Evolutionary conservation across 495 filamentous ascomycete species (phyloP), one percentile per base, ranked within the genome.

Genomic region (Annulohypoxylon maeteangense): DNA sequence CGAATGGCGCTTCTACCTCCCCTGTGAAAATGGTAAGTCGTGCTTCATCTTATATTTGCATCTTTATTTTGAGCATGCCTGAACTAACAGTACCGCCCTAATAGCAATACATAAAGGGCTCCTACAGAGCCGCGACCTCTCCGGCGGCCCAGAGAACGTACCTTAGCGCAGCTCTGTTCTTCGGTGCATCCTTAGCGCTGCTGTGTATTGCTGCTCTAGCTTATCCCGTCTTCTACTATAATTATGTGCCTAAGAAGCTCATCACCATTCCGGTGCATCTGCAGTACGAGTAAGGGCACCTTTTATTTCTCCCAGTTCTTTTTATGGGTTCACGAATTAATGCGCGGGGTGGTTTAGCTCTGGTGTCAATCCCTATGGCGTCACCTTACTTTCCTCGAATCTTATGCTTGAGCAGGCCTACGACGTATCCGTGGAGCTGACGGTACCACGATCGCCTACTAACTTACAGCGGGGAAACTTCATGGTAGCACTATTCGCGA

Each of bases 381-480:
- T 87, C 38, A 81, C 83, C 3, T 72, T 77, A 12, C 78, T 89
- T 16, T 62, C 74, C 16, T 62, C 64, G n/a, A 76, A 77, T 36
- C 74, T 91, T 23, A 84, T 87, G 55, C 75, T 79, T 8, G 74
- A 80, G 27, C 89, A 92, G 71, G 71, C 82, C 8, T 93, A 93
- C 81, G 87, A 91, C 75, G 82, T 93, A 44, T 76, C 78, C 7
- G 77, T 92, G 3, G 78, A 85, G 25, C 82, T 93, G 10, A 80
- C 78, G 0, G 71, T 93, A 3, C 91, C 91, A 3, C 82, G 86
- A 14, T 89, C 87, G 4, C 87, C 85, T 0, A 42, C 76, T 1
- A 93, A 93, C 75, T 74, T 88, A 18, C 81, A 77, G 7, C 79
- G 77, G 27, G 95, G 95, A 20, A 98, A 98, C 80, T 98, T 98